Percentiles rank a stretch among this genome's conserved stretches.
Evolutionary conservation across 2,329 filamentous ascomycete genomes (phyloP).

Genomic region (Pseudocercospora vitis): DNA sequence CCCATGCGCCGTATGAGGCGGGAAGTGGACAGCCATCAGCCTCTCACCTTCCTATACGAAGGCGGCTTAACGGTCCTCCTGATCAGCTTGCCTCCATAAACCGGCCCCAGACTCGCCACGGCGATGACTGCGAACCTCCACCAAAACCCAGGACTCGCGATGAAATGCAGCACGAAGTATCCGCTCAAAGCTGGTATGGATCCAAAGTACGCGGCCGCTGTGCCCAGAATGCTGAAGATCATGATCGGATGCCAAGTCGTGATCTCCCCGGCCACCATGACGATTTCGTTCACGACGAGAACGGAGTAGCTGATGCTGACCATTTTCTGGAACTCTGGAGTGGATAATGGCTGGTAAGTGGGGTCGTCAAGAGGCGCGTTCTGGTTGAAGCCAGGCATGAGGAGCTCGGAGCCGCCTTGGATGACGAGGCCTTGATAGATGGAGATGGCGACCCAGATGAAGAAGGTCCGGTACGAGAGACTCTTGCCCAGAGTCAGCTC

Average conservation of each 20-base stretch:
- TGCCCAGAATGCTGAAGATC: constrained; percentile 81
- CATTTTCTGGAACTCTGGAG: constrained; percentile 56
- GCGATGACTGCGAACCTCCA: constrained; percentile 84
- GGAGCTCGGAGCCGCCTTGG: constrained; percentile 86
- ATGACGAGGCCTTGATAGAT: constrained; percentile 96
- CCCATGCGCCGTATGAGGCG: no score
- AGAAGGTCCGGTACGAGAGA: constrained; percentile 90
- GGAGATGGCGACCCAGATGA: constrained; percentile 92
- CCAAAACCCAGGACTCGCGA: constrained; percentile 76
- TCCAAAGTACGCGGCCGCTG: constrained; percentile 74
- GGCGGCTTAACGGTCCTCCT: constrained; percentile 83
- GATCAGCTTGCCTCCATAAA: constrained; percentile 83
- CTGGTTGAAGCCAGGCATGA: constrained; percentile 67
- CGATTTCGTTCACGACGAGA: constrained; percentile 86
- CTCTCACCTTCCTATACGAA: constrained; percentile 83
- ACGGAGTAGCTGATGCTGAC: constrained; percentile 90
- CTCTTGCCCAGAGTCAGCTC: constrained; percentile 88
- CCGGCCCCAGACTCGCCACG: constrained; percentile 78
- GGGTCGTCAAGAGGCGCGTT: constrained; percentile 19
- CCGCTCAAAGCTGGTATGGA: constrained; percentile 80
- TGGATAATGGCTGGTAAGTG: constrained; percentile 23
- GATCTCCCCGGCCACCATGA: constrained; percentile 96
- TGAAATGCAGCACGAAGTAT: constrained; percentile 85
- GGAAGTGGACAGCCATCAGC: constrained; percentile 13
- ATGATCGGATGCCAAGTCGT: constrained; percentile 96